Conservation (phyloP, 225 moss, liverwort and hornwort genomes). For the Marchantia paleacea region DNA sequence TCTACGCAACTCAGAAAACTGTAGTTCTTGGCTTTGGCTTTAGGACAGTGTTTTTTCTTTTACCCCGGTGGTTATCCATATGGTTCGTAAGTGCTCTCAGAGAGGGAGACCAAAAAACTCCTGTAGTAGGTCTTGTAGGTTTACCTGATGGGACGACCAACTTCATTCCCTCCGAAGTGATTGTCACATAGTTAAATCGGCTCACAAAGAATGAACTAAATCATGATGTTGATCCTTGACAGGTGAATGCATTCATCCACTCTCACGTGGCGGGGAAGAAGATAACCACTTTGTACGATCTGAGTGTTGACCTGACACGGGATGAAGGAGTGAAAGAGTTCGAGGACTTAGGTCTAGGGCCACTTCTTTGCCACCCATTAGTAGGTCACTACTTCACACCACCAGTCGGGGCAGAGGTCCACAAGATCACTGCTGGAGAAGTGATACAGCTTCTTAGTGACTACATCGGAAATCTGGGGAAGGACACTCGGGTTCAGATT, state of each 20-base stretch:
- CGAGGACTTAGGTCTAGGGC: slow-evolving; percentile 79
- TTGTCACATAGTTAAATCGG: not conserved
- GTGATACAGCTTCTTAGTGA: slow-evolving; percentile 68
- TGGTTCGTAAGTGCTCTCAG: not conserved
- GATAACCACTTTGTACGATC: slow-evolving; percentile 77
- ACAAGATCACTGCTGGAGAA: slow-evolving; percentile 65
- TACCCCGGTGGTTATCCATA: not conserved
- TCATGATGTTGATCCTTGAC: slow-evolving; percentile 5
- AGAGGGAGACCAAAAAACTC: not conserved
- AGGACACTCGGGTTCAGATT: slow-evolving; percentile 54
- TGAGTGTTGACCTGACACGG: slow-evolving; percentile 61
- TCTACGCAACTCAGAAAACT: not conserved
- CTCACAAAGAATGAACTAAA: not conserved
- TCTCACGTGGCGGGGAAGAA: slow-evolving; percentile 73
- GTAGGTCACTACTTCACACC: slow-evolving; percentile 75
- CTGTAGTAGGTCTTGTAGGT: not conserved
- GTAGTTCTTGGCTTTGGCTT: not conserved
- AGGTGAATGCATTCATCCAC: slow-evolving; percentile 83
- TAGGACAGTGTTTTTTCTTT: not conserved
- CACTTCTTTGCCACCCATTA: slow-evolving; percentile 69
- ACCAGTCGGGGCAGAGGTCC: slow-evolving; percentile 47
- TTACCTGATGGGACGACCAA: not conserved
- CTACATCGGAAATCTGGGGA: slow-evolving; percentile 48
- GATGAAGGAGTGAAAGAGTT: slow-evolving; percentile 77
- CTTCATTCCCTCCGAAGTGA: not conserved